Percentiles rank a stretch among this genome's conserved stretches.
phyloP scores from a whole-genome alignment of 2,329 filamentous ascomycete genomes.

The Penicillium sp. region DNA sequence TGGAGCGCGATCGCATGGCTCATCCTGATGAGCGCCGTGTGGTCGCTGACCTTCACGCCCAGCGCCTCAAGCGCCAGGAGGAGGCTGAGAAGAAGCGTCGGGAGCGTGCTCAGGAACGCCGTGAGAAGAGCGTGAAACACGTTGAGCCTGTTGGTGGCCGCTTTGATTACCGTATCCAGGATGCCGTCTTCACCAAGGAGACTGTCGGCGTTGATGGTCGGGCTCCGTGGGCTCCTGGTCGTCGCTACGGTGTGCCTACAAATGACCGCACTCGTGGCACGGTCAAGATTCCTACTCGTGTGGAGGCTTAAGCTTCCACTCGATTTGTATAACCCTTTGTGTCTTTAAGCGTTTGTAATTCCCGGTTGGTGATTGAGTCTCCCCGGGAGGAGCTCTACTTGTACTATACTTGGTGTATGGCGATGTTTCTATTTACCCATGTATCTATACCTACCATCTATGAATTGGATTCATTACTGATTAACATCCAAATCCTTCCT shows the following conservation, averaged over 20 bases:
- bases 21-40: conserved; percentile 36
- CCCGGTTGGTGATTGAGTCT: conserved; percentile 7
- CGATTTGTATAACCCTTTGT: conserved; percentile 4
- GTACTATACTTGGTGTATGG: conserved; percentile 25
- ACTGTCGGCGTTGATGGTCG: conserved; percentile 57
- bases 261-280: conserved; percentile 63
- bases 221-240: conserved; percentile 54
- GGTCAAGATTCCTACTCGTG: conserved; percentile 63
- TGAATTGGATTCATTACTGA: conserved; percentile 8
- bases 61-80: conserved; percentile 44
- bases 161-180: conserved; percentile 62
- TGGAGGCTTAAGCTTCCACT: conserved; percentile 46
- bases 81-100: conserved; percentile 42
- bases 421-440: conserved; percentile 15
- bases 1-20: conserved; percentile 47
- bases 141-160: conserved; percentile 50
- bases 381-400: conserved; percentile 19
- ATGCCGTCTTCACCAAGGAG: conserved; percentile 55
- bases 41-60: conserved; percentile 41
- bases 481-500: background rate
- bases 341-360: conserved; percentile 2
- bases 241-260: conserved; percentile 62
- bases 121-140: conserved; percentile 46
- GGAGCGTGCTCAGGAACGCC: conserved; percentile 39
- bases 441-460: conserved; percentile 22